Evolutionary conservation across 73 alveolate genomes (phyloP), one percentile per base, ranked within the genome.

Genomic region (Tetrahymena elliotti): DNA sequence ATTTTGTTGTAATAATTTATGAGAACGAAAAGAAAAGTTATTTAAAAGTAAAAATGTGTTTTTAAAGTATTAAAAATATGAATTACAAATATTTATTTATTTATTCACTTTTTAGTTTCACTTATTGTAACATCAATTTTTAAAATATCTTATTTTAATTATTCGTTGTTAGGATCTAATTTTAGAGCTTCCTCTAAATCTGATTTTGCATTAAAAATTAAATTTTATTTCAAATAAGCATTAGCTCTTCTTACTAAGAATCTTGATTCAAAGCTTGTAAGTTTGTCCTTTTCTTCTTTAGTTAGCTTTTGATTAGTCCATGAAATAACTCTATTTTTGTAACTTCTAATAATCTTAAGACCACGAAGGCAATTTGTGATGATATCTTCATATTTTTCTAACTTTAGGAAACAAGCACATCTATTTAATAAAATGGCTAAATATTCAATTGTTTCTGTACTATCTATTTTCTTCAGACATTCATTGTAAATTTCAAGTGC

Each of bases 131-230:
- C 88, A 68, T 94, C 93, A 38, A 94, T 83, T 34, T 94, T 94
- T 40, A 82, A 38, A 39, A 94, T 83, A 94, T 94, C 96, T 27
- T 94, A 33, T 41, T 37, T 83, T 37, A 94, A 36, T 18, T 82
- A 82, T 47, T 94, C 94, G 84, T 94, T 94, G 11, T 94, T 22
- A 38, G 96, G 96, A 84, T 94, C 96, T 83, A 94, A 94, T 84
- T 94, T 94, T 35, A 94, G 22, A 33, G 96, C 96, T 82, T 94
- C 96, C 38, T 94, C 93, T 33, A 94, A 33, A 84, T 94, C 96
- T 22, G 94, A 38, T 84, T 83, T 94, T 3, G 94, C 96, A 94
- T 94, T 93, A 84, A 82, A 94, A 18, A 94, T 82, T 33, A 83
- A 40, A 84, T 83, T 83, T 27, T 94, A 94, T 83, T 94, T 94